phyloP scores from a whole-genome alignment of 2,329 filamentous ascomycete genomes.

The Macrophomina pseudophaseolina region DNA sequence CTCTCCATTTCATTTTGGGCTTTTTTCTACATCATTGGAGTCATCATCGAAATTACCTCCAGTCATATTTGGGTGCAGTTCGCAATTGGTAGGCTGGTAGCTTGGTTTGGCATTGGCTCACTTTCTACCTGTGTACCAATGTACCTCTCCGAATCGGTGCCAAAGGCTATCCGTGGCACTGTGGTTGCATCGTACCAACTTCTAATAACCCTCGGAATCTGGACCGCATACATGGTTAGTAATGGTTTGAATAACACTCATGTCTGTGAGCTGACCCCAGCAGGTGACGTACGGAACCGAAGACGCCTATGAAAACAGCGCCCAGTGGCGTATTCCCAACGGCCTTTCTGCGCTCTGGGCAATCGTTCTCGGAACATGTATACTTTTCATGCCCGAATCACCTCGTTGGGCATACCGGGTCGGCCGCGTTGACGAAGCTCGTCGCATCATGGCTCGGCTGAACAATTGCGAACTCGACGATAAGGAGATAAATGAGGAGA shows the following conservation, averaged over 20 bases:
- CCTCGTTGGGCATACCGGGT: slow-evolving; percentile 55
- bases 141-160: slow-evolving; percentile 69
- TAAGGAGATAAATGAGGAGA: slow-evolving; percentile 59
- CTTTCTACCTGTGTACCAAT: slow-evolving; percentile 67
- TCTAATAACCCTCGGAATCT: slow-evolving; percentile 51
- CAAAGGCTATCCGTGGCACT: slow-evolving; percentile 66
- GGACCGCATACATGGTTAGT: slow-evolving; percentile 29
- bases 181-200: slow-evolving; percentile 60
- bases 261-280: slow-evolving; percentile 1
- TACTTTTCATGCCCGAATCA: slow-evolving; percentile 47
- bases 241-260: neutral
- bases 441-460: slow-evolving; percentile 55
- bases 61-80: slow-evolving; percentile 49
- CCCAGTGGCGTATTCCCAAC: slow-evolving; percentile 68
- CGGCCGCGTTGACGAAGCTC: slow-evolving; percentile 56
- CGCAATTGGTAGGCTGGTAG: slow-evolving; percentile 54
- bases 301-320: slow-evolving; percentile 51
- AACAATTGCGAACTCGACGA: slow-evolving; percentile 60
- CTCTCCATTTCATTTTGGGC: slow-evolving; percentile 57
- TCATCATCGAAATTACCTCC: slow-evolving; percentile 51
- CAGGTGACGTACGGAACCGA: slow-evolving; percentile 66
- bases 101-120: slow-evolving; percentile 50
- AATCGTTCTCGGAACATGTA: slow-evolving; percentile 44
- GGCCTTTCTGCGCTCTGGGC: slow-evolving; percentile 41
- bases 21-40: slow-evolving; percentile 49